Conservation (phyloP, 1,284 basidiomycete species). For the Malassezia caprae region DNA sequence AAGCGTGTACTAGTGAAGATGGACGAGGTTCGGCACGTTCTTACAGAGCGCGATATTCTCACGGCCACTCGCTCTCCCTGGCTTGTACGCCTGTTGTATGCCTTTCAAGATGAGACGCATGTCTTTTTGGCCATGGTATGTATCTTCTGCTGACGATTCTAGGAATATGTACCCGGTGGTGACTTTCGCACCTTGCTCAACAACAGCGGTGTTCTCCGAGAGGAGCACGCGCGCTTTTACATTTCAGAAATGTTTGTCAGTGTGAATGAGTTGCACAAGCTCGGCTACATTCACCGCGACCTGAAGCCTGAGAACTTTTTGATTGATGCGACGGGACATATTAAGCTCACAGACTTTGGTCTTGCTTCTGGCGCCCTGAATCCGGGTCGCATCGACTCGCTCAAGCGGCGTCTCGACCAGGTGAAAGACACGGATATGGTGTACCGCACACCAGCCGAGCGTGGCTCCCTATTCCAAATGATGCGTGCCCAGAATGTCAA, state of each 20-base stretch:
- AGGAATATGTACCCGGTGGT: conserved; percentile 54
- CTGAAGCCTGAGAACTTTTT: conserved; percentile 97
- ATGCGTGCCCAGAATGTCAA: conserved; percentile 75
- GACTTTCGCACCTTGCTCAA: conserved; percentile 48
- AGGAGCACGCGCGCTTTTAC: conserved; percentile 47
- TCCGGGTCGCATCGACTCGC: conserved; percentile 84
- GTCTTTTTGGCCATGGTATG: conserved; percentile 44
- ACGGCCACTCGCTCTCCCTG: conserved; percentile 46
- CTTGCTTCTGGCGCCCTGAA: conserved; percentile 92
- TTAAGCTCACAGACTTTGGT: conserved; percentile 97
- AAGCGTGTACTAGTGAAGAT: conserved; percentile 47
- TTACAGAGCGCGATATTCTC: conserved; percentile 46
- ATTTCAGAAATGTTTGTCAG: conserved; percentile 47
- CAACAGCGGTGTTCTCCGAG: conserved; percentile 51
- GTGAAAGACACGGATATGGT: conserved; percentile 88
- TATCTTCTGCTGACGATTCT: background rate
- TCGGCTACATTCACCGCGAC: conserved; percentile 64
- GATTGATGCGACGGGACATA: conserved; percentile 86
- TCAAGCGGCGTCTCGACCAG: conserved; percentile 90
- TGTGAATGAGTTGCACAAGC: conserved; percentile 44
- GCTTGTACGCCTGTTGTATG: conserved; percentile 44
- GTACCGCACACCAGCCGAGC: conserved; percentile 83
- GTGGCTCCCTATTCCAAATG: conserved; percentile 85
- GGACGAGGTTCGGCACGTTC: conserved; percentile 47
- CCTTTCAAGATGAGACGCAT: conserved; percentile 45